phyloP scores from a whole-genome alignment of 2,329 filamentous ascomycete genomes.

The Stemphylium vesicarium region DNA sequence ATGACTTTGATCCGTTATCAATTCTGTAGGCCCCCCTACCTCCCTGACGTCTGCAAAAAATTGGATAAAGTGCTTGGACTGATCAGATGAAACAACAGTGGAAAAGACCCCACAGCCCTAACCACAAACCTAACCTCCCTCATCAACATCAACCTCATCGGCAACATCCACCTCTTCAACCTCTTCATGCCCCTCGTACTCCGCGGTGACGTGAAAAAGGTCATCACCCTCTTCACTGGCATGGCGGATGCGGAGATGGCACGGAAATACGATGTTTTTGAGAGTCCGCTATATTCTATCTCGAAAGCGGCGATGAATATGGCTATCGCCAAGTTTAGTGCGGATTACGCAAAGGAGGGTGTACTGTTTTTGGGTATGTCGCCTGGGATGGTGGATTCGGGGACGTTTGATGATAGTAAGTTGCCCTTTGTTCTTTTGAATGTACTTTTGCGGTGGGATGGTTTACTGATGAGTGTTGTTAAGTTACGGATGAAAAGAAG shows the following conservation, averaged over 20 bases:
- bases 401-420: slow-evolving; percentile 17
- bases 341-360: slow-evolving; percentile 35
- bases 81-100: not conserved
- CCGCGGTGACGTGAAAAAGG: slow-evolving; percentile 51
- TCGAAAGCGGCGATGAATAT: slow-evolving; percentile 53
- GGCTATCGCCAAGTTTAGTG: slow-evolving; percentile 51
- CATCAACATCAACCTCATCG: slow-evolving; percentile 39
- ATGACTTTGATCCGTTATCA: slow-evolving; percentile 14
- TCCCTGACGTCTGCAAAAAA: too few relatives aligned
- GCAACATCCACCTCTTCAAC: slow-evolving; percentile 46
- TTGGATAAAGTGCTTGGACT: not conserved
- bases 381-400: slow-evolving; percentile 30
- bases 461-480: not conserved
- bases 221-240: slow-evolving; percentile 50
- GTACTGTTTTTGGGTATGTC: slow-evolving; percentile 29
- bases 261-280: slow-evolving; percentile 26
- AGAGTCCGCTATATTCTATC: slow-evolving; percentile 44
- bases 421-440: not conserved
- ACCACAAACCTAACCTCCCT: not conserved
- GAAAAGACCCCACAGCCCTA: slow-evolving; percentile 16
- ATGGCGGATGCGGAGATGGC: slow-evolving; percentile 44
- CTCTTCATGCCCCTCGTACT: slow-evolving; percentile 52
- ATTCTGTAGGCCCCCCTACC: slow-evolving; percentile 10
- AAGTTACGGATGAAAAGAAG: slow-evolving; percentile 8
- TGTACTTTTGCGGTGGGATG: not conserved